Percentiles rank a stretch among this genome's conserved stretches.
Evolutionary conservation across 139 green algal genomes (phyloP).

Genomic region (Microglena sp.): DNA sequence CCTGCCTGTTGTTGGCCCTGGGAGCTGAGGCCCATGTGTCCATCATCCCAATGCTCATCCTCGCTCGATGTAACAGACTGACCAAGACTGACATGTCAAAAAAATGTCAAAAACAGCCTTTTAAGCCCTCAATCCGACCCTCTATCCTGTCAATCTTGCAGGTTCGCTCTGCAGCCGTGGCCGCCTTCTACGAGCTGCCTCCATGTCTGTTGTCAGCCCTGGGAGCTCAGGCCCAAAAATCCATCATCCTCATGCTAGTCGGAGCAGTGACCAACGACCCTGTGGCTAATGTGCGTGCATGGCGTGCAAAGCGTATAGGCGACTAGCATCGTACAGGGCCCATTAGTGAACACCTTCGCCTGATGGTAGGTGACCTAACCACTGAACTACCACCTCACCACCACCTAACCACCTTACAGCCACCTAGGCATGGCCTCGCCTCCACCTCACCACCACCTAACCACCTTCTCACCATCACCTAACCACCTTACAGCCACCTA

Average conservation of each 20-base stretch:
- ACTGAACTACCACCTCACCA: not conserved
- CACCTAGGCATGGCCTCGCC: too few relatives aligned
- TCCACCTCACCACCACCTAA: too few relatives aligned
- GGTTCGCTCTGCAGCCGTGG: not conserved
- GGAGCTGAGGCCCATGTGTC: not conserved
- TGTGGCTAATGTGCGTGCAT: not conserved
- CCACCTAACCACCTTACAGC: conserved; percentile 22
- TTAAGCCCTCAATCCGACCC: too few relatives aligned
- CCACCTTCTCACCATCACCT: too few relatives aligned
- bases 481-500: too few relatives aligned
- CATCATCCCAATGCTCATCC: not conserved
- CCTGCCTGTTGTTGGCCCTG: not conserved
- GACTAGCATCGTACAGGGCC: not conserved
- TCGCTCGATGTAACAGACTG: too few relatives aligned
- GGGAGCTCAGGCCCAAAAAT: not conserved
- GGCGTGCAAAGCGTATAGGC: not conserved
- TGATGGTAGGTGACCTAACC: too few relatives aligned
- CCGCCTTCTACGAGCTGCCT: not conserved
- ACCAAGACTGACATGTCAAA: too few relatives aligned
- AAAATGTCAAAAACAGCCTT: too few relatives aligned
- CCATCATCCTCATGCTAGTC: not conserved
- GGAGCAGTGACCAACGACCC: not conserved
- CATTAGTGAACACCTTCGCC: too few relatives aligned
- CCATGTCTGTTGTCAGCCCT: not conserved
- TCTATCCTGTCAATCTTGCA: not conserved